Percentiles rank a stretch among this genome's conserved stretches.
phyloP scores from a whole-genome alignment of 176 grass and related monocot species.

The Cenchrus americanus region DNA sequence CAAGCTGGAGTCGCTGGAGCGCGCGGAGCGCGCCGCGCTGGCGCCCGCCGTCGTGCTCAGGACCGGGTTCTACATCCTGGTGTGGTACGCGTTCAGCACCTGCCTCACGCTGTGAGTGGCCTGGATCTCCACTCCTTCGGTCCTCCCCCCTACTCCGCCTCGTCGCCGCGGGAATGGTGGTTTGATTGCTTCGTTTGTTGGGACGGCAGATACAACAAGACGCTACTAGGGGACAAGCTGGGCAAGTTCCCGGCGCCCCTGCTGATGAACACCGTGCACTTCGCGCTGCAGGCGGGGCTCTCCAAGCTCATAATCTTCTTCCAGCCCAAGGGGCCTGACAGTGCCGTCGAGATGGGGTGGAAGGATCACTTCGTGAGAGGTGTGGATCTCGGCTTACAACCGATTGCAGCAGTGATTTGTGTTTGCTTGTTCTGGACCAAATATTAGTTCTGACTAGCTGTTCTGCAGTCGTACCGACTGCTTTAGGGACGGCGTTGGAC shows the following conservation, averaged over 20 bases:
- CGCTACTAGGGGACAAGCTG: conserved; percentile 94
- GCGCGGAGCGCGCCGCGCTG: conserved; percentile 66
- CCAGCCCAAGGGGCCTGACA: conserved; percentile 63
- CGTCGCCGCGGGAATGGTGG: conserved; percentile 5
- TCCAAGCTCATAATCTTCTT: conserved; percentile 80
- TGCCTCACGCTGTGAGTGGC: conserved; percentile 95
- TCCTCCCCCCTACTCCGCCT: background rate
- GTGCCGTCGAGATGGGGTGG: conserved; percentile 77
- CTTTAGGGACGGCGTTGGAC: conserved; percentile 92
- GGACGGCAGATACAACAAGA: conserved; percentile 86
- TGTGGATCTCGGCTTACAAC: conserved; percentile 15
- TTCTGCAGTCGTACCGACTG: conserved; percentile 93
- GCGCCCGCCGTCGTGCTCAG: conserved; percentile 63
- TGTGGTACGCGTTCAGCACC: conserved; percentile 99
- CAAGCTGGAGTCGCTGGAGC: conserved; percentile 86
- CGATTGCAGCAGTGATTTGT: background rate
- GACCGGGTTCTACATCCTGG: conserved; percentile 84
- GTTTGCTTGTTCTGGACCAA: background rate
- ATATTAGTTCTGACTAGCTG: conserved; percentile 11
- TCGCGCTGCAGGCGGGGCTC: conserved; percentile 89
- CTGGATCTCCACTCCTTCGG: conserved; percentile 28
- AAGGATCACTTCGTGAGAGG: conserved; percentile 97
- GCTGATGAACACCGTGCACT: conserved; percentile 99
- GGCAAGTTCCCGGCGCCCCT: conserved; percentile 98
- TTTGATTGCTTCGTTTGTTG: background rate